Percentiles rank a stretch among this genome's conserved stretches.
Conservation (phyloP, 805 yeast genomes). For the Saccharomyces paradoxus region DNA sequence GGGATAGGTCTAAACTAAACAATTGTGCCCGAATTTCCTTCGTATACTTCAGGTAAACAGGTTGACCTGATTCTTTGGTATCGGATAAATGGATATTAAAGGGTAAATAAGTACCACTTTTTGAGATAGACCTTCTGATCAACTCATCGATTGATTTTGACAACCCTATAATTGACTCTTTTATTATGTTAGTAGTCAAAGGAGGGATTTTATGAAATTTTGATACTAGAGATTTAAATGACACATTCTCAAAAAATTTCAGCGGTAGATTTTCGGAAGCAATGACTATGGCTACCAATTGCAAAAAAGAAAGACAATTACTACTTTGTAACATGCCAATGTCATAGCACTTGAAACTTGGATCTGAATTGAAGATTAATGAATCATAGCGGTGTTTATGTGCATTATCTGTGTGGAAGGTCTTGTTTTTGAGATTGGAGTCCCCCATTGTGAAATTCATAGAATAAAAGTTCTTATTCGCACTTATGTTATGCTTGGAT, state of each 20-base stretch:
- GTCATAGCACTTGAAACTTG: not conserved
- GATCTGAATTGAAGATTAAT: not conserved
- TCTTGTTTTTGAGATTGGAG: not conserved
- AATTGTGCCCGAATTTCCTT: not conserved
- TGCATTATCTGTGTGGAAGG: not conserved
- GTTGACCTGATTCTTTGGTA: not conserved
- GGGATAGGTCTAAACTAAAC: not conserved
- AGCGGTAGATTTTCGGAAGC: constrained; percentile 10
- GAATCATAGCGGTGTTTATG: not conserved
- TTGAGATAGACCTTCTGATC: not conserved
- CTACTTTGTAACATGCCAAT: not conserved
- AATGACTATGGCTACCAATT: constrained; percentile 6
- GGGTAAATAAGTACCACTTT: not conserved
- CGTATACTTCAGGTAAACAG: not conserved
- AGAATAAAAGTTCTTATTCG: constrained; percentile 2
- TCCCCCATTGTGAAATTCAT: not conserved
- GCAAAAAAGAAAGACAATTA: not conserved
- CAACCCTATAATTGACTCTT: not conserved
- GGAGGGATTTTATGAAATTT: not conserved
- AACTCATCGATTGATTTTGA: constrained; percentile 4
- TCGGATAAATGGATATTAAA: constrained; percentile 1
- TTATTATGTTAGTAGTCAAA: not conserved
- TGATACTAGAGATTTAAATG: constrained; percentile 3
- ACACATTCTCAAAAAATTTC: constrained; percentile 2
- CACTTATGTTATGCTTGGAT: constrained; percentile 3